Base-by-base conservation (phyloP, 2,329 filamentous ascomycete genomes). In the Cercospora beticola region DNA sequence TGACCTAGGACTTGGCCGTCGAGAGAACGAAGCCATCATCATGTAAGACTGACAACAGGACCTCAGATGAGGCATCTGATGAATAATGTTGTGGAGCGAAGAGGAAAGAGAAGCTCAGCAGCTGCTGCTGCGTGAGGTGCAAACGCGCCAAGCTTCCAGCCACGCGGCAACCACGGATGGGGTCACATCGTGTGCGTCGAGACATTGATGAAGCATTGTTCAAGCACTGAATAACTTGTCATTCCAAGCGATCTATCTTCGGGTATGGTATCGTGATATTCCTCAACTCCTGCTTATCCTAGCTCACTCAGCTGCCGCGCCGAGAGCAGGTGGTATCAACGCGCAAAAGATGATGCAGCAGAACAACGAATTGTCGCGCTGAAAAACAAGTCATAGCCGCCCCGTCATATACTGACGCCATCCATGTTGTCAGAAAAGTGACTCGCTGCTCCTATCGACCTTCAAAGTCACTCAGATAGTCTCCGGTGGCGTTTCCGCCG, bases 391-490 rank as follows among this genome's bases (percentile, higher is more conserved):
- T 46, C 30, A 26, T 40, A 26, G n/a, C 46, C 49, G 46, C 49
- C 49, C 9, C 33, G 49, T 33, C 21, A 2, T 26, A 30, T 58
- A 58, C 49, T 40, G 23, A 57, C 23, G 31, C 49, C 21, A 7
- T 18, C 12, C 21, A 57, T 36, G n/a, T n/a, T 30, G n/a, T n/a
- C 23, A 7, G 21, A 33, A n/a, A 18, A 23, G 49, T 43, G 62
- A 18, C n/a, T 9, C 21, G 46, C 46, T 23, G 7, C 28, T 21
- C 18, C 73, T 68, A 78, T 64, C 76, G 75, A 43, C 77, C 77
- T 62, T 79, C 77, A 65, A 78, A 79, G 68, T 77, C 76, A 56
- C 73, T 75, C 60, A 77, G 46, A 65, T 77, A 78, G 62, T 77
- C 77, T 31, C 68, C 71, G 30, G 71, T 61, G 36, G 71, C 67